Evolutionary conservation across 2,329 filamentous ascomycete species (phyloP).

Genomic region (Trichoderma simmonsii): DNA sequence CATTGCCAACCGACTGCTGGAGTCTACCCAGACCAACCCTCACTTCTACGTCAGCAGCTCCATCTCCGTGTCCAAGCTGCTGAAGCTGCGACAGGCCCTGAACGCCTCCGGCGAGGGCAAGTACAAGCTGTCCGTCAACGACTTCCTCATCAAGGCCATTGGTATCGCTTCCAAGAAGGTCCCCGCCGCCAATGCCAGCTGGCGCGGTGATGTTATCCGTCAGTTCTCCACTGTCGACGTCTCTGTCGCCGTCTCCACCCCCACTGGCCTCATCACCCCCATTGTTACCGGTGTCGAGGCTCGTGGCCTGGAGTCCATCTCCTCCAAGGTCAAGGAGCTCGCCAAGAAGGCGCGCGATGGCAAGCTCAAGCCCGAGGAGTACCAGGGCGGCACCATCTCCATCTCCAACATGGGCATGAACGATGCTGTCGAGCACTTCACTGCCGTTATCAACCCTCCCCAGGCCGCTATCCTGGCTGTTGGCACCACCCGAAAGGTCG

Average conservation of each 20-base stretch:
- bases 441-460: constrained; percentile 97
- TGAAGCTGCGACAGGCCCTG: constrained; percentile 92
- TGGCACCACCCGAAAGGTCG: constrained; percentile 93
- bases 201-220: constrained; percentile 86
- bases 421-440: constrained; percentile 91
- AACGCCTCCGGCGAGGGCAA: constrained; percentile 85
- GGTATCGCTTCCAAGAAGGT: constrained; percentile 88
- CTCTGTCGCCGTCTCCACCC: constrained; percentile 91
- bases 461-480: constrained; percentile 95
- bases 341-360: constrained; percentile 93
- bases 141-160: constrained; percentile 97
- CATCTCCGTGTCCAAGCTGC: constrained; percentile 89
- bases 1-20: constrained; percentile 82
- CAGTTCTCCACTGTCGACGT: constrained; percentile 93
- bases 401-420: constrained; percentile 99
- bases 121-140: constrained; percentile 99
- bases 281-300: constrained; percentile 88
- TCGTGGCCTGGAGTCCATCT: constrained; percentile 86
- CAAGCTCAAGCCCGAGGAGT: constrained; percentile 99
- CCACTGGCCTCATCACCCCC: constrained; percentile 91
- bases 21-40: constrained; percentile 90
- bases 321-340: constrained; percentile 86
- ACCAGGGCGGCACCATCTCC: constrained; percentile 97
- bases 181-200: constrained; percentile 91
- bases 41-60: constrained; percentile 95